Evolutionary conservation across 306 rosid genomes (phyloP).

Genomic region (Potentilla sterilis): DNA sequence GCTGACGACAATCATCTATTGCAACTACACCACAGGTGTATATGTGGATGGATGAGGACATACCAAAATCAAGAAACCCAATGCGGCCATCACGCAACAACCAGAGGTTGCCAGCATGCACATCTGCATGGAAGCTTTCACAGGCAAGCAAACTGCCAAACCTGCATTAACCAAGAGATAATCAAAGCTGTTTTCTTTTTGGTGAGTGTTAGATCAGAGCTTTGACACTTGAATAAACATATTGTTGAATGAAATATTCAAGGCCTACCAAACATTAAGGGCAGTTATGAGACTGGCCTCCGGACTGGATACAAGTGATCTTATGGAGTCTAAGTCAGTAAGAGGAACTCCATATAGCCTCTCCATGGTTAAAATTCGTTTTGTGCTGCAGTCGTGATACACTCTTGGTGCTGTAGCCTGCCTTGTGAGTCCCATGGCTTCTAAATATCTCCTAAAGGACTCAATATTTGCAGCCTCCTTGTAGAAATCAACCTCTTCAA

Average conservation of each 20-base stretch:
- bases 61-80: conserved; percentile 98
- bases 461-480: conserved; percentile 95
- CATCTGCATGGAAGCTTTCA: conserved; percentile 97
- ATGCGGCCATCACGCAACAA: conserved; percentile 90
- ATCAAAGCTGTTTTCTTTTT: not conserved
- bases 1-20: conserved; percentile 12
- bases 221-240: conserved; percentile 10
- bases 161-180: conserved; percentile 49
- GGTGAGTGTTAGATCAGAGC: not conserved
- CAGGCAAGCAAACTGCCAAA: conserved; percentile 98
- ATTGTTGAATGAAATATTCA: not conserved
- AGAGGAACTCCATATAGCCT: conserved; percentile 96
- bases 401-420: conserved; percentile 96
- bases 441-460: conserved; percentile 86
- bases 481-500: conserved; percentile 93
- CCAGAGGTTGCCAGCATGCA: conserved; percentile 97
- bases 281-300: conserved; percentile 88
- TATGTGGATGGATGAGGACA: conserved; percentile 10
- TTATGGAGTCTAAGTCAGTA: conserved; percentile 83
- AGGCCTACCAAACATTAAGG: conserved; percentile 85
- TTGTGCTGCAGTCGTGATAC: conserved; percentile 71
- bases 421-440: conserved; percentile 76
- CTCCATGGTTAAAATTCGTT: conserved; percentile 78
- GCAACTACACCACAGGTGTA: conserved; percentile 2
- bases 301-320: conserved; percentile 79